Evolutionary conservation across 2,329 filamentous ascomycete genomes (phyloP), one percentile per base, ranked within the genome.

Genomic region (Penicillium freii): DNA sequence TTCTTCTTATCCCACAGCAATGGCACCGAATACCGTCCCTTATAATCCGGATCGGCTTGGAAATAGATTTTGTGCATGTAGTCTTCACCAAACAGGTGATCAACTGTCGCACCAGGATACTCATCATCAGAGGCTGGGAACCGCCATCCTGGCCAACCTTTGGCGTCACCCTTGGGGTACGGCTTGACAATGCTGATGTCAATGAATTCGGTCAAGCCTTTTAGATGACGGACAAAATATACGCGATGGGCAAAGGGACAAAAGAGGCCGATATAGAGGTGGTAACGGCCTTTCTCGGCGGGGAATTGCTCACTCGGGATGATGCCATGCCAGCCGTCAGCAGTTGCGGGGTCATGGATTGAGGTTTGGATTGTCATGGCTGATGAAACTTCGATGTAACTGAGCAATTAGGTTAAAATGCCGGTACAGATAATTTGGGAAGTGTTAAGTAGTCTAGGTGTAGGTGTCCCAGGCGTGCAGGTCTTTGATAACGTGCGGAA

Each of bases 41-140:
- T 82, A 70, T 87, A 88, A 5, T 80, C 76, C 11, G 80, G 75
- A 62, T 87, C 84, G 2, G 81, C 84, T 56, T 78, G 80, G 72
- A 87, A 87, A 70, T 87, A 88, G 2, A 87, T 62, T 62, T 87
- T 81, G 63, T 86, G 82, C 62, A 88, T 68, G 68, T 83, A 87
- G 40, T 78, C 77, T 58, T 81, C 83, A 29, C 79, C 76, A 61
- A 84, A 88, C 5, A 88, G 75, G 31, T 81, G 78, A 66, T 89
- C 86, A 3, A 81, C 77, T 0, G 85, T 87, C 6, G 86, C 81
- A 17, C 78, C 81, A 19, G 80, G 81, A 65, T 87, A 88, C 61
- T 82, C 77, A 46, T 80, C 73, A 54, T 81, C 69, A 0, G 76
- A 75, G 3, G 72, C 71, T 0, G 84, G 81, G 63, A 89, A 88